These are phyloP conservation scores for Aspergillus ruber DNA, from an alignment of 2,329 filamentous ascomycete genomes.

Conservation along the genomic window DNA sequence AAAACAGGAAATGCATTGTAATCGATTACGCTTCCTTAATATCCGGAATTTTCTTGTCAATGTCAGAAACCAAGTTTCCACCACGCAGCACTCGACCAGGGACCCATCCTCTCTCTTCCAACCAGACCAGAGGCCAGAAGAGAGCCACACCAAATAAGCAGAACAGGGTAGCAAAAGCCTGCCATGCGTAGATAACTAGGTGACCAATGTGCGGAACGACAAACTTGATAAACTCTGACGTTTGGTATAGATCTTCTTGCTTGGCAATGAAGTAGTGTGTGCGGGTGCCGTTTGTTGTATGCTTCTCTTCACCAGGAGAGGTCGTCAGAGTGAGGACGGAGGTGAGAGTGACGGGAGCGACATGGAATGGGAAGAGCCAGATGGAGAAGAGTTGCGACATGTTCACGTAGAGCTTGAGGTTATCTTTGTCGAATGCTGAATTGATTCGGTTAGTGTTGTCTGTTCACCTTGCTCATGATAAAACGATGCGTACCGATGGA, in stretches of 20 bases:
- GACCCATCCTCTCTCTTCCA: conserved; percentile 38
- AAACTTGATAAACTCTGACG: conserved; percentile 69
- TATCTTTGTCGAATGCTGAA: conserved; percentile 61
- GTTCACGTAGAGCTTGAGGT: conserved; percentile 64
- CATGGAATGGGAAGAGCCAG: conserved; percentile 71
- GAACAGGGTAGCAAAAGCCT: conserved; percentile 57
- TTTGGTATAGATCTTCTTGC: conserved; percentile 79
- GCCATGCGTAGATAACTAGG: conserved; percentile 54
- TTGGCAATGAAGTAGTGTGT: conserved; percentile 63
- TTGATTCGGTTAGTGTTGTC: conserved; percentile 2
- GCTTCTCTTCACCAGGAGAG: conserved; percentile 26
- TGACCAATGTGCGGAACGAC: conserved; percentile 55
- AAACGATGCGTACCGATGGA: conserved; percentile 44
- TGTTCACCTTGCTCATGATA: neutral
- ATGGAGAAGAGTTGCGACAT: conserved; percentile 70
- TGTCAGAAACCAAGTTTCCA: conserved; percentile 19
- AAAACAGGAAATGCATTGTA: neutral
- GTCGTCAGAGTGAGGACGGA: conserved; percentile 59
- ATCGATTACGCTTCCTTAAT: conserved; percentile 14
- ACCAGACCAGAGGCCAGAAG: conserved; percentile 46
- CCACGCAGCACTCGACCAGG: conserved; percentile 15
- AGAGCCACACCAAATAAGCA: conserved; percentile 56
- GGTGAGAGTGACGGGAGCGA: conserved; percentile 60
- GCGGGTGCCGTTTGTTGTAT: conserved; percentile 14
- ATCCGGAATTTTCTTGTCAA: conserved; percentile 19